Percentiles rank a stretch among this genome's conserved stretches.
phyloP scores from a whole-genome alignment of 179 eudicot species.

The Beta macrorhiza region DNA sequence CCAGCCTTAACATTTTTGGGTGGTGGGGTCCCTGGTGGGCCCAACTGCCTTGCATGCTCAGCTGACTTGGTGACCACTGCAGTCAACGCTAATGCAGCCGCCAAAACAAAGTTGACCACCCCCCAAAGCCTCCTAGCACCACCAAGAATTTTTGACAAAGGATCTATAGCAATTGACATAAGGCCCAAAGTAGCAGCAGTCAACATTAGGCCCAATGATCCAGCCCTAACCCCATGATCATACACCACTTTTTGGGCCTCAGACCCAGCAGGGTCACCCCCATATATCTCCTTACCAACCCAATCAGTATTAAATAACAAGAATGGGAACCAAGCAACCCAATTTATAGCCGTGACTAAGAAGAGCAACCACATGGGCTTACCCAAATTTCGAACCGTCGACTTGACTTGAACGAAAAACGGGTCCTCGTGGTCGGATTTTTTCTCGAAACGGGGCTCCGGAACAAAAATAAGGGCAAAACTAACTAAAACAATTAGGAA shows the following conservation, averaged over 20 bases:
- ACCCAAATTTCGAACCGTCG: constrained; percentile 34
- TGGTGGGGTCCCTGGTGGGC: constrained; percentile 18
- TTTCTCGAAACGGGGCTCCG: constrained; percentile 22
- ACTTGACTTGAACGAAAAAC: constrained; percentile 30
- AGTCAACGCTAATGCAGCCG: constrained; percentile 28
- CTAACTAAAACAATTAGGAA: constrained; percentile 28
- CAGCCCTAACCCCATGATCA: constrained; percentile 39
- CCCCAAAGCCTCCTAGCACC: constrained; percentile 49
- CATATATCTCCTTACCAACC: constrained; percentile 60
- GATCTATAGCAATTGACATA: constrained; percentile 34
- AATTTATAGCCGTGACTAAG: constrained; percentile 45
- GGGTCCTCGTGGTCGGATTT: constrained; percentile 18
- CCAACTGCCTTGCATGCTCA: constrained; percentile 18
- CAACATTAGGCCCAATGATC: constrained; percentile 48
- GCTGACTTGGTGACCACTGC: constrained; percentile 30
- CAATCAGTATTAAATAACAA: constrained; percentile 55
- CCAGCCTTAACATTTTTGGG: constrained; percentile 17
- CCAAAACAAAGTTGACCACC: constrained; percentile 25
- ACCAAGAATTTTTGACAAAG: constrained; percentile 33
- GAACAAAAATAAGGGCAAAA: constrained; percentile 18
- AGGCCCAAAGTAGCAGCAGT: constrained; percentile 31
- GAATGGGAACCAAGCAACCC: constrained; percentile 63
- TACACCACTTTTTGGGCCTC: constrained; percentile 21
- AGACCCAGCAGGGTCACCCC: constrained; percentile 33
- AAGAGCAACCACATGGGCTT: constrained; percentile 51